Evolutionary conservation across 169 alveolate species (phyloP), one percentile per base, ranked within the genome.

Genomic region (Eimeria necatrix): DNA sequence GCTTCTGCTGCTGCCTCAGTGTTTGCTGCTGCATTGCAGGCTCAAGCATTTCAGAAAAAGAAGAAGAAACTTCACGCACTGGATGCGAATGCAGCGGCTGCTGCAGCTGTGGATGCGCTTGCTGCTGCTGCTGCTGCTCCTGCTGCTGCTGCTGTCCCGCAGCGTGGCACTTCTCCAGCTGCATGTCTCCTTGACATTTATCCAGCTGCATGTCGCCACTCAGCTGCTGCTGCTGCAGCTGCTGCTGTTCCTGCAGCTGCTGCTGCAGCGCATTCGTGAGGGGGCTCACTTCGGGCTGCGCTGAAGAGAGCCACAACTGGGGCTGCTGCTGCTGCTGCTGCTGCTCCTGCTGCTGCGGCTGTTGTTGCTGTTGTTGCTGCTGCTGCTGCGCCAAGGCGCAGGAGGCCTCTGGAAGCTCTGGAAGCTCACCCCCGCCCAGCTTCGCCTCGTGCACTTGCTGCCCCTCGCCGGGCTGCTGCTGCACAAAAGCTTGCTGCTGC

Each of bases 161-260:
- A 48, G 12, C 60, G 7, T 74, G 85, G 18, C n/a, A n/a, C 1
- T 74, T 48, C 85, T 12, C 24, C 59, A 74, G 85, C 2, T 74
- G 85, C 49, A 22, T 9, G 20, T 74, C 56, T 3, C n/a, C 56
- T 52, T 74, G 85, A 10, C 16, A 8, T 46, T 46, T 41, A 8
- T 26, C 56, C 56, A 32, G 80, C 80, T 68, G 41, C 80, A 24
- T 14, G 41, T 14, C 41, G 14, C 16, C 46, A 12, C 2, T 2
- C 46, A 24, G 41, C 24, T 18, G 85, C 18, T 8, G 56, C 56
- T 32, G 4, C 85, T 22, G 51, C 59, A 74, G 56, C 8, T 6
- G 24, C 49, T 12, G 85, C 59, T 74, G 56, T 46, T 74, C 59
- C 60, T 74, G 85, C 41, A 18, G 80, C 80, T 68, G 80, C 80